phyloP scores from a whole-genome alignment of 2,329 filamentous ascomycete species.

The Venturia aucupariae region DNA sequence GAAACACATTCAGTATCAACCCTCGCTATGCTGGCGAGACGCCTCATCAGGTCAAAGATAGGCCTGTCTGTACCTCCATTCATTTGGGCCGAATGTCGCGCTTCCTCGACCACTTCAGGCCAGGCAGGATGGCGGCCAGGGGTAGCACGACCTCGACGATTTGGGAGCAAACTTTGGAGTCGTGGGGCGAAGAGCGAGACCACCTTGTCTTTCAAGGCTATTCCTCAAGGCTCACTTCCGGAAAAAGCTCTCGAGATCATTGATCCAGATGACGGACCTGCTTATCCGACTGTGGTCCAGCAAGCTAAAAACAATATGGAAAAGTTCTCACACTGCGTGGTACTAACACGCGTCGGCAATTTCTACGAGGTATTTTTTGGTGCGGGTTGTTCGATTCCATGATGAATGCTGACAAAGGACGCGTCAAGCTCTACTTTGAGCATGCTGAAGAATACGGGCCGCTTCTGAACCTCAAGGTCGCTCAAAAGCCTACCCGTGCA shows the following conservation, averaged over 20 bases:
- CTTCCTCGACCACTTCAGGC: background rate
- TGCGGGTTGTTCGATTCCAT: background rate
- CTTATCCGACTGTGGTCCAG: conserved; percentile 80
- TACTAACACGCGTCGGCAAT: conserved; percentile 84
- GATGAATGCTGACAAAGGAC: background rate
- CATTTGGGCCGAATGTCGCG: background rate
- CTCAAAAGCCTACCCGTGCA: conserved; percentile 63
- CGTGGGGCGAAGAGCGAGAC: conserved; percentile 34
- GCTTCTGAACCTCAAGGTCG: conserved; percentile 78
- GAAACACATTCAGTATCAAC: background rate
- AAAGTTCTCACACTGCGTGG: conserved; percentile 80
- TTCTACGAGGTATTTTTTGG: conserved; percentile 68
- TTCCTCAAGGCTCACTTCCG: conserved; percentile 14
- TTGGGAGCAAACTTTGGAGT: conserved; percentile 10
- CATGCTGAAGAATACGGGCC: conserved; percentile 86
- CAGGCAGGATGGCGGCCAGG: background rate
- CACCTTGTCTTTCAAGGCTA: conserved; percentile 19
- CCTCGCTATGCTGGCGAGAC: background rate
- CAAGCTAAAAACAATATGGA: conserved; percentile 85
- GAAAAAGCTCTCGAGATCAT: conserved; percentile 28
- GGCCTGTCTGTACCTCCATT: background rate
- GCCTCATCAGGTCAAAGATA: background rate
- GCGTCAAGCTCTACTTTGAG: conserved; percentile 68
- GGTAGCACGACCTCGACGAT: background rate
- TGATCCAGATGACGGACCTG: conserved; percentile 39